Evolutionary conservation across 345 rosid species (phyloP).

Genomic region (Pelargonium nanum): DNA sequence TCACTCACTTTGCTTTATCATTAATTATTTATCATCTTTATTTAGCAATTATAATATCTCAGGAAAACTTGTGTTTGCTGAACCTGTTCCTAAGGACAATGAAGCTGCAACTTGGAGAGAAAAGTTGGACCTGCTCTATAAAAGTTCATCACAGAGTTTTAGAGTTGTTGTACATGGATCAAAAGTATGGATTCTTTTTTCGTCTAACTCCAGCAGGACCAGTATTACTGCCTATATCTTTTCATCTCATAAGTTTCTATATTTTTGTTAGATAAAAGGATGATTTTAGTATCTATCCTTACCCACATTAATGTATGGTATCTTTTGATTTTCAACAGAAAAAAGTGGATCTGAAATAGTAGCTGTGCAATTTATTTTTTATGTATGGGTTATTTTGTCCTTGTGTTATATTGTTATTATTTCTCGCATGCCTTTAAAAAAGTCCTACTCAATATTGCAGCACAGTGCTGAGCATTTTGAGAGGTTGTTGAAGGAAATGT

Average conservation of each 20-base stretch:
- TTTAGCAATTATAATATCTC: slow-evolving; percentile 10
- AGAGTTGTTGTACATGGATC: slow-evolving; percentile 99
- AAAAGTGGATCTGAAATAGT: not conserved
- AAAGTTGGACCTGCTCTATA: slow-evolving; percentile 89
- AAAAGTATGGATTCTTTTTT: slow-evolving; percentile 46
- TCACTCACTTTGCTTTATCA: not conserved
- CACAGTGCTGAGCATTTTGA: slow-evolving; percentile 98
- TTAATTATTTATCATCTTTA: slow-evolving; percentile 2
- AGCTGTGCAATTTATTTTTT: not conserved
- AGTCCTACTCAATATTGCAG: slow-evolving; percentile 39
- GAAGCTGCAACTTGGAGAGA: slow-evolving; percentile 99
- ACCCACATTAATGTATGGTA: too few species aligned
- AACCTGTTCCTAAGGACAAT: slow-evolving; percentile 84
- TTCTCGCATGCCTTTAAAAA: not conserved
- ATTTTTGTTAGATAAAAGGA: too few species aligned
- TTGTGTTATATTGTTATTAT: not conserved
- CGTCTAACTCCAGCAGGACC: not conserved
- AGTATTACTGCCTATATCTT: not conserved
- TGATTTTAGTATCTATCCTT: too few species aligned
- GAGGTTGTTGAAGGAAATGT: slow-evolving; percentile 92
- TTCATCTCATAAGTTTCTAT: not conserved
- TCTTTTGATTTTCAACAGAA: not conserved
- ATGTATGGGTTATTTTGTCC: not conserved
- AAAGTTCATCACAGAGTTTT: slow-evolving; percentile 96
- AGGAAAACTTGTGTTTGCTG: slow-evolving; percentile 99